A percentile compares a stretch with the other conserved stretches of the same genome.
Evolutionary conservation across 2,329 filamentous ascomycete genomes (phyloP).

Genomic region (Leptographium wingfieldii): DNA sequence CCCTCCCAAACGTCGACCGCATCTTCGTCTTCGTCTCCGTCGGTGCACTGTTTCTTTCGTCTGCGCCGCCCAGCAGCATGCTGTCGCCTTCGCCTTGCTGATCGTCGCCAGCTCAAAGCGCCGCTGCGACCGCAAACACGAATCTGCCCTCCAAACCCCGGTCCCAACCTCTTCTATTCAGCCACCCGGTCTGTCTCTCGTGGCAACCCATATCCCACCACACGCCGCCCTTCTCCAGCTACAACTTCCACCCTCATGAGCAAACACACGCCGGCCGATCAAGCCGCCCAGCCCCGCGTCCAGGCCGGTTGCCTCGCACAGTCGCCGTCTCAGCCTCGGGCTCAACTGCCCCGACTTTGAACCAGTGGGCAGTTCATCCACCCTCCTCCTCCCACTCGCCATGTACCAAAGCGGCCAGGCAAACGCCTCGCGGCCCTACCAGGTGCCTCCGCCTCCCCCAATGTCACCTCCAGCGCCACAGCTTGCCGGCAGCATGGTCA

Average conservation of each 20-base stretch:
- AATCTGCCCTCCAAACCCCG: background rate
- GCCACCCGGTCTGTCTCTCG: background rate
- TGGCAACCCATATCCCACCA: background rate
- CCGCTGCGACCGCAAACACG: background rate
- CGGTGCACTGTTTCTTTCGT: background rate
- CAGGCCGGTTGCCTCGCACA: background rate
- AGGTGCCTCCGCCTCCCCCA: conserved; percentile 43
- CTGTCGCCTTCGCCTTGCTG: background rate
- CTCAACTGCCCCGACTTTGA: background rate
- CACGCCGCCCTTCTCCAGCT: background rate
- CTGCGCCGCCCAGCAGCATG: background rate
- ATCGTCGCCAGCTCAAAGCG: background rate
- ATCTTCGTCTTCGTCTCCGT: background rate
- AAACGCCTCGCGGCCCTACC: conserved; percentile 40
- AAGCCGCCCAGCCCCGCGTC: background rate
- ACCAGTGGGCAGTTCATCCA: background rate
- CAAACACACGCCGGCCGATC: background rate
- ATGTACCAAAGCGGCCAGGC: conserved; percentile 46
- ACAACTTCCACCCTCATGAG: background rate
- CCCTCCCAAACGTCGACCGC: background rate
- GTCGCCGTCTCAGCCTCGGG: background rate
- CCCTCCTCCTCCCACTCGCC: conserved; percentile 11
- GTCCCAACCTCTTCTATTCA: background rate
- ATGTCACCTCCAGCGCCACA: conserved; percentile 33
- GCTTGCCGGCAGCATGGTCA: conserved; percentile 34